Base-by-base conservation (phyloP, 2,329 filamentous ascomycete species). In the Clonostachys sp. region DNA sequence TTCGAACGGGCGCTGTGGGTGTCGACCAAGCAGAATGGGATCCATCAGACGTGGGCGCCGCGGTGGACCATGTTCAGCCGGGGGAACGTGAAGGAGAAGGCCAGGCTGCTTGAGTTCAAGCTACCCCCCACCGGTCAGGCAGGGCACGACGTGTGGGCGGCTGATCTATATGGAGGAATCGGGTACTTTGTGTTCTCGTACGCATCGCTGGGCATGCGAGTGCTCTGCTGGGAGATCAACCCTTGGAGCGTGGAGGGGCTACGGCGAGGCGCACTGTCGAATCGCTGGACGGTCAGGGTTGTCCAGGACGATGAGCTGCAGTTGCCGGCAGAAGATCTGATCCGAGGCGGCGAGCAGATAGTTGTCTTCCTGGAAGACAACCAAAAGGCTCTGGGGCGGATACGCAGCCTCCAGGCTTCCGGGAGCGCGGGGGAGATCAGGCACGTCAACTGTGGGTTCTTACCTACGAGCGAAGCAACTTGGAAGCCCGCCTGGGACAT, bases 121-220 rank as follows among this genome's bases (percentile, higher is more conserved):
- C 35, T 50, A 35, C 14, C 40, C n/a, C 4, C 40, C n/a, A 34
- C 48, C 47, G 33, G 18, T 34, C 24, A 30, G 24, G 24, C 24
- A 2, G 55, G 68, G 14, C 61, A 63, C 9, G 54, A 57, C 2
- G 62, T 61, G 5, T 82, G 76, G 63, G 81, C 85, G 0, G 79
- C 95, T 1, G 92, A 97, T 64, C 70, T 97, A 50, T 96, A 95
- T 68, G 89, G 88, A 1, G 92, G 92, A 0, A 96, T 96, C 53
- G 92, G 92, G 6, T 96, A 96, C 67, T 96, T 97, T 66, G 81
- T 87, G 5, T 95, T 96, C 60, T 87, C 83, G 34, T 96, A 96
- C 66, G 78, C 84, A 7, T 75, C 72, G 50, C 78, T 86, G 16
- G 90, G 89, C 0, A 70, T 91, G 57, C 70, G 78, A 44, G 86